phyloP scores from a whole-genome alignment of 2,329 filamentous ascomycete species.

The Aspergillus fumigatiaffinis region DNA sequence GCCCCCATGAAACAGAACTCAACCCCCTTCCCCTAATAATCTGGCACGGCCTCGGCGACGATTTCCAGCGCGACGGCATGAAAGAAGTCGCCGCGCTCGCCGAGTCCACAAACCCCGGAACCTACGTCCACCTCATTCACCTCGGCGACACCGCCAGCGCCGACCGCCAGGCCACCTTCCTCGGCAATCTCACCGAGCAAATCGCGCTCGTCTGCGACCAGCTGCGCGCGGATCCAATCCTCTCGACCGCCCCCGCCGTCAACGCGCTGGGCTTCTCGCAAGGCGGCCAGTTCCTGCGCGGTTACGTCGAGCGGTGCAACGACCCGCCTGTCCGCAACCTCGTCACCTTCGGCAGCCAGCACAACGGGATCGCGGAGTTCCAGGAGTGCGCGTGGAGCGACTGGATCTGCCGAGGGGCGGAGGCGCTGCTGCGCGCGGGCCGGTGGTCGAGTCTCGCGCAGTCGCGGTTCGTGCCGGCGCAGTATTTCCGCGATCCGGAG shows the following conservation, averaged over 20 bases:
- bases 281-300: constrained; percentile 93
- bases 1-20: constrained; percentile 20
- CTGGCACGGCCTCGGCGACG: constrained; percentile 77
- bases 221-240: constrained; percentile 70
- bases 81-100: constrained; percentile 67
- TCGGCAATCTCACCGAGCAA: constrained; percentile 83
- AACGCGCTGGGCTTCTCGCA: constrained; percentile 95
- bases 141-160: constrained; percentile 61
- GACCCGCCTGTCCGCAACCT: constrained; percentile 68
- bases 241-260: constrained; percentile 75
- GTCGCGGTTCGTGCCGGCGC: constrained; percentile 76
- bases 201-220: constrained; percentile 72
- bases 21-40: constrained; percentile 78
- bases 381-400: constrained; percentile 67
- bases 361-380: constrained; percentile 88
- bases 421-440: constrained; percentile 72
- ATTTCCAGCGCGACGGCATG: constrained; percentile 72
- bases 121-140: constrained; percentile 75
- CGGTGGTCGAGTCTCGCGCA: constrained; percentile 80
- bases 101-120: constrained; percentile 71
- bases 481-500: constrained; percentile 79
- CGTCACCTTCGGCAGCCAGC: constrained; percentile 85
- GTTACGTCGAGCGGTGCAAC: constrained; percentile 84
- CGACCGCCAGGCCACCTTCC: constrained; percentile 82
- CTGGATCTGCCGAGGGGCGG: constrained; percentile 75